These are phyloP conservation scores for Lasiodiplodia sp. DNA, from an alignment of 2,329 filamentous ascomycete genomes.

Conservation along the genomic window DNA sequence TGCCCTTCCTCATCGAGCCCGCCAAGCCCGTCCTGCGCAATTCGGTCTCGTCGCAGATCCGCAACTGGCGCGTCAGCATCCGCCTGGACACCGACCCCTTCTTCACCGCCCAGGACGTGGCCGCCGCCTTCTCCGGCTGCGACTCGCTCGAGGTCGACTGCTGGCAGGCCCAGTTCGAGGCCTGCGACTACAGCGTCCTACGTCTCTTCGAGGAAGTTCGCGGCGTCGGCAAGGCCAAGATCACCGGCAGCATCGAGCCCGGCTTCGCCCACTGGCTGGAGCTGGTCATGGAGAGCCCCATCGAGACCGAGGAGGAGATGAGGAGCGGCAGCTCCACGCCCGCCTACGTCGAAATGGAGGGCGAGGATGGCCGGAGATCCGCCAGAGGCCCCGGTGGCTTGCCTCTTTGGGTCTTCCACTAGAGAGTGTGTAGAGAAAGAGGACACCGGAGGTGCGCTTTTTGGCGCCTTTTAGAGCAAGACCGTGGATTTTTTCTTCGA, in stretches of 20 bases:
- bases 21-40: conserved; percentile 47
- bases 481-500: conserved; percentile 6
- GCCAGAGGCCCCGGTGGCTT: conserved; percentile 13
- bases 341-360: conserved; percentile 30
- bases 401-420: conserved; percentile 20
- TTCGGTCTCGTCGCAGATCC: conserved; percentile 46
- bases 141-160: conserved; percentile 59
- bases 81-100: conserved; percentile 59
- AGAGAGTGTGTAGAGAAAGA: not conserved
- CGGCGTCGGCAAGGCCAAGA: conserved; percentile 52
- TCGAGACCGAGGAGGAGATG: conserved; percentile 35
- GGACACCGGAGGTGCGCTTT: too few relatives aligned
- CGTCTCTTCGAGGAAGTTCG: conserved; percentile 55
- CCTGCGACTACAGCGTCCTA: conserved; percentile 52
- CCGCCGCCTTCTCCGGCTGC: conserved; percentile 53
- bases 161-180: conserved; percentile 52
- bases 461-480: not conserved
- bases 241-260: conserved; percentile 53
- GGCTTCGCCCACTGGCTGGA: conserved; percentile 56
- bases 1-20: conserved; percentile 52
- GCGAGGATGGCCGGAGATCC: conserved; percentile 25
- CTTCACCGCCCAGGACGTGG: conserved; percentile 50
- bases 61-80: conserved; percentile 54
- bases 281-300: conserved; percentile 51
- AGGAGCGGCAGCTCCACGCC: conserved; percentile 24